These are phyloP conservation scores for Xylaria intraflava DNA, from an alignment of 495 filamentous ascomycete species.

Conservation along the genomic window DNA sequence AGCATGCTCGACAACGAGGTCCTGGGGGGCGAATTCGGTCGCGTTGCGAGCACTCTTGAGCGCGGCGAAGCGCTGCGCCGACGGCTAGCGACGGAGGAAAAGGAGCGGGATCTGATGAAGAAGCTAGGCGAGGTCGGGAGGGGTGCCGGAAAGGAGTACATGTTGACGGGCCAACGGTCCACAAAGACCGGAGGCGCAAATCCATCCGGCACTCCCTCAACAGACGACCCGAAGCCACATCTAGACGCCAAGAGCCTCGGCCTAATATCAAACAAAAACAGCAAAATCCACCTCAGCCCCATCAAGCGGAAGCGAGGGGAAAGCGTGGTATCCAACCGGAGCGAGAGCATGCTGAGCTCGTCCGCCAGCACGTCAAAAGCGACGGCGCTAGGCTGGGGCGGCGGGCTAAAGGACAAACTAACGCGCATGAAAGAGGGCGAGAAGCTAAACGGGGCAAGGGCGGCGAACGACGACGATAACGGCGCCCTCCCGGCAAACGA, in stretches of 20 bases:
- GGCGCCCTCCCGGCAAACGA: neutral
- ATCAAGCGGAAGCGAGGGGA: slow-evolving; percentile 60
- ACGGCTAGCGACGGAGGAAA: slow-evolving; percentile 63
- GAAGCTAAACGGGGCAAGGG: slow-evolving; percentile 23
- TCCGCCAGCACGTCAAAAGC: slow-evolving; percentile 2
- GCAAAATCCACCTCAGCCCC: slow-evolving; percentile 60
- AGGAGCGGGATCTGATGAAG: slow-evolving; percentile 73
- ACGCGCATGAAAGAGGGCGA: slow-evolving; percentile 51
- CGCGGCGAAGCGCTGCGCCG: slow-evolving; percentile 61
- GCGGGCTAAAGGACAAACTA: slow-evolving; percentile 39
- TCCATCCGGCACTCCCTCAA: slow-evolving; percentile 1
- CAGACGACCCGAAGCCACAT: slow-evolving; percentile 20
- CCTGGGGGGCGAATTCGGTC: slow-evolving; percentile 42
- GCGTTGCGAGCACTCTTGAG: slow-evolving; percentile 48
- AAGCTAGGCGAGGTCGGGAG: slow-evolving; percentile 56
- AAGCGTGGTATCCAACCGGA: slow-evolving; percentile 30
- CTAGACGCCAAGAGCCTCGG: slow-evolving; percentile 49
- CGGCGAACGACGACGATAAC: slow-evolving; percentile 22
- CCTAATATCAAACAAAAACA: slow-evolving; percentile 49
- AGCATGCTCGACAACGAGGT: slow-evolving; percentile 64
- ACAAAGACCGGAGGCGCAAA: slow-evolving; percentile 8
- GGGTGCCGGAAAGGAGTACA: slow-evolving; percentile 71
- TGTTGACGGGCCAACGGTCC: slow-evolving; percentile 35
- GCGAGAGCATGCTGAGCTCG: slow-evolving; percentile 13
- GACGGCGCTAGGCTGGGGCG: slow-evolving; percentile 44